phyloP scores from a whole-genome alignment of 495 filamentous ascomycete genomes.

The Halenospora varia region DNA sequence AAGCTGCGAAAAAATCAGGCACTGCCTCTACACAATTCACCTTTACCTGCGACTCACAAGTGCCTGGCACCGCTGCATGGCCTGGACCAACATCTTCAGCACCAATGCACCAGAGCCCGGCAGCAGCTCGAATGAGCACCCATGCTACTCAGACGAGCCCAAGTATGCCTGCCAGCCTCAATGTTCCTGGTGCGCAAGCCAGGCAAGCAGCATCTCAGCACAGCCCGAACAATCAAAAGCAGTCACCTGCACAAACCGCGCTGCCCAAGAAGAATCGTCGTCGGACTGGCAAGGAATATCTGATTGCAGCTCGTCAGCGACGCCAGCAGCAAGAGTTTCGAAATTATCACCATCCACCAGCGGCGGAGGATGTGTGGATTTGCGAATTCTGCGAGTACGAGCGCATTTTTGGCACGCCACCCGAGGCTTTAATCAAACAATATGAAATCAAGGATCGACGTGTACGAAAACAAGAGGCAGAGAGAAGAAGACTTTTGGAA shows the following conservation, averaged over 20 bases:
- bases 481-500: constrained; percentile 80
- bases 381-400: constrained; percentile 94
- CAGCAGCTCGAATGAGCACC: constrained; percentile 36
- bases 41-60: constrained; percentile 73
- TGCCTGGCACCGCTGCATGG: constrained; percentile 43
- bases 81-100: constrained; percentile 27
- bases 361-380: constrained; percentile 80
- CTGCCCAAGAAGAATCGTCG: constrained; percentile 47
- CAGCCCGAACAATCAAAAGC: constrained; percentile 20
- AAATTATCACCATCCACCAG: constrained; percentile 73
- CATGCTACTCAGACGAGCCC: constrained; percentile 63
- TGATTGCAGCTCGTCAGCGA: constrained; percentile 60
- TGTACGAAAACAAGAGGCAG: constrained; percentile 73
- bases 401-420: constrained; percentile 77
- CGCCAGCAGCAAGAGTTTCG: constrained; percentile 65
- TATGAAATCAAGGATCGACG: constrained; percentile 94
- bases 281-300: constrained; percentile 55
- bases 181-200: constrained; percentile 31
- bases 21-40: constrained; percentile 80
- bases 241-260: constrained; percentile 13
- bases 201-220: constrained; percentile 35
- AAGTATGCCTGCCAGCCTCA: constrained; percentile 35
- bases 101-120: constrained; percentile 19
- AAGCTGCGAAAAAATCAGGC: constrained; percentile 52
- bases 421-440: constrained; percentile 78